Base-by-base conservation (phyloP, 2,329 filamentous ascomycete species). In the Alternaria postmessia region DNA sequence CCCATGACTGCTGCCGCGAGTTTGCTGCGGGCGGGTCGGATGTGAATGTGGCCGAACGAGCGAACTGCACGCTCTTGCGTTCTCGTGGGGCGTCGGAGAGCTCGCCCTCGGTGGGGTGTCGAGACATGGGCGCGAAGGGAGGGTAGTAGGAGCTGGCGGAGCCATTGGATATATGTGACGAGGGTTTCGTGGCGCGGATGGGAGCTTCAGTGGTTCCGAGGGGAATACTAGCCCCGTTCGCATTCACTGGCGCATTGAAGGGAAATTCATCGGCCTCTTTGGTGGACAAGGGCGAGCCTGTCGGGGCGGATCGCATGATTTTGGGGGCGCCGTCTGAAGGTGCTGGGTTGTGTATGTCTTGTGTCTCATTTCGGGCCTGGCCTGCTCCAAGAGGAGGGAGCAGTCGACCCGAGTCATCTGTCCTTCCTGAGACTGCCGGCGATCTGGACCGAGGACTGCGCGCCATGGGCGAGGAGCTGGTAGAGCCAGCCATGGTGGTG, bases 51-150 rank as follows among this genome's bases (percentile, higher is more conserved):
- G 70, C 57, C 5, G 75, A 81, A 30, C 87, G 84, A 3, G 86
- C 87, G 74, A 96, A 95, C 68, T 95, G 92, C 4, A 96, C 91
- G 73, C 90, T 94, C 57, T 87, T 86, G 51, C 88, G 82, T 20
- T 83, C 82, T 14, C 69, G 71, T 7, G 76, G 72, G 11, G 65
- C 70, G 34, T 78, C 75, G 18, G 71, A 71, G 2, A 69, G 61
- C 5, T 75, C 73, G 24, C 67, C 74, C 36, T 78, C 74, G 54
- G 75, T 77, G 38, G 67, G 66, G 54, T 68, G 71, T 38, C 75
- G 67, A 42, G 75, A 76, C 32, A 76, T 61, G 34, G 75, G 74
- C 32, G 69, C 71, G 62, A 77, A 73, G 32, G 75, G 65, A 51
- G 68, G 69, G 52, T 71, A 71, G 58, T 73, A 70, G 18, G 67